Percentiles rank a stretch among this genome's conserved stretches.
Evolutionary conservation across 2,329 filamentous ascomycete species (phyloP).

Genomic region (Mariannaea sp.): DNA sequence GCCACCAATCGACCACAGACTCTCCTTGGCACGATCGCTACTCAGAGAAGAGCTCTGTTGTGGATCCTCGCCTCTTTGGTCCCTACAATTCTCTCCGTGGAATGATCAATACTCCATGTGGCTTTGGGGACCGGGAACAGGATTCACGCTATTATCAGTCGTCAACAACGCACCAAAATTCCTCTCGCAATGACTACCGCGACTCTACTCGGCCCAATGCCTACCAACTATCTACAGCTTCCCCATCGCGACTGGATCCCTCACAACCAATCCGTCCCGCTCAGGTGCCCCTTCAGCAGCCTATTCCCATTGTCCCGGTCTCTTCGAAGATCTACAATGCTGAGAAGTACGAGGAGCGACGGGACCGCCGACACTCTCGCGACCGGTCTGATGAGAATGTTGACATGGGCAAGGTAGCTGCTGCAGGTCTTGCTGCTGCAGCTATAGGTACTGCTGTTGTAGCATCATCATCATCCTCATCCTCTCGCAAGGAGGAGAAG

Average conservation of each 20-base stretch:
- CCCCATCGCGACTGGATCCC: constrained; percentile 48
- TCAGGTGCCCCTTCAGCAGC: constrained; percentile 78
- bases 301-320: constrained; percentile 77
- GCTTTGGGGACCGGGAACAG: constrained; percentile 50
- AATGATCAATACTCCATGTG: constrained; percentile 58
- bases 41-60: constrained; percentile 53
- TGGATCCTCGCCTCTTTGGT: constrained; percentile 63
- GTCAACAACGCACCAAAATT: constrained; percentile 62
- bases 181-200: constrained; percentile 52
- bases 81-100: constrained; percentile 65
- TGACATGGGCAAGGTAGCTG: constrained; percentile 49
- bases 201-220: constrained; percentile 69
- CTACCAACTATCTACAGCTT: constrained; percentile 52
- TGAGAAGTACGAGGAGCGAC: constrained; percentile 46
- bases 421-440: constrained; percentile 54
- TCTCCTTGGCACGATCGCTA: constrained; percentile 36
- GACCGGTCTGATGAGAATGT: constrained; percentile 46
- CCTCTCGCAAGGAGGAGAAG: constrained; percentile 26
- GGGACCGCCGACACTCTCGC: constrained; percentile 38
- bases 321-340: constrained; percentile 69
- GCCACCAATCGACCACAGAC: constrained; percentile 9
- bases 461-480: constrained; percentile 35
- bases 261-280: constrained; percentile 55
- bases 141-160: constrained; percentile 34
- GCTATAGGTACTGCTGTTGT: constrained; percentile 48